Conservation (phyloP, 257 asterid species). For the Apocynum venetum region DNA sequence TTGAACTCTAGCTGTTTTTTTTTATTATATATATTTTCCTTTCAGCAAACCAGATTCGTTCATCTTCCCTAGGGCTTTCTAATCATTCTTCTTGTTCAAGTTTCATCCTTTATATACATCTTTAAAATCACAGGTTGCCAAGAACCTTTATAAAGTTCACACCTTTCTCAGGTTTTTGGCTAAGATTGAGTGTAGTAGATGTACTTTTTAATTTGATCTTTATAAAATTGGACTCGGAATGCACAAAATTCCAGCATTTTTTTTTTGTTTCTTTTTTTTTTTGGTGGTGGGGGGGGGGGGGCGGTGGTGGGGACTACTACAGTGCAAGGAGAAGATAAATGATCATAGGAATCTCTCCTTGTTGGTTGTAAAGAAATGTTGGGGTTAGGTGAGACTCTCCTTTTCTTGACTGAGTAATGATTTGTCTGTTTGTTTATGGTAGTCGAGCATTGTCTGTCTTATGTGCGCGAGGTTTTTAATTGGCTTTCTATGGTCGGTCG, state of each 20-base stretch:
- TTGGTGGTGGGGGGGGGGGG: background rate
- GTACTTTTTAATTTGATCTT: too few species aligned
- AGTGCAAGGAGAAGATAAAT: background rate
- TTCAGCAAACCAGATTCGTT: background rate
- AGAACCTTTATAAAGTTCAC: too few species aligned
- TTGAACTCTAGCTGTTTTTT: background rate
- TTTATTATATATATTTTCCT: too few species aligned
- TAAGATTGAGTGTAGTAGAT: too few species aligned
- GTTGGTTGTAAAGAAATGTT: background rate
- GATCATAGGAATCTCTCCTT: background rate
- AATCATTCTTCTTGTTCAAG: background rate
- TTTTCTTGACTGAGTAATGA: background rate
- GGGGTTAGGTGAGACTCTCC: constrained; percentile 1
- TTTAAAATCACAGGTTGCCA: too few species aligned
- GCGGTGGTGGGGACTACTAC: too few species aligned
- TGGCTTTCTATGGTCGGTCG: background rate
- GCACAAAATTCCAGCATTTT: background rate
- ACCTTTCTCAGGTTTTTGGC: too few species aligned
- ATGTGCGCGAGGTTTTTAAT: background rate
- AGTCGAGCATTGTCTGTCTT: background rate
- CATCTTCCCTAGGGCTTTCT: background rate
- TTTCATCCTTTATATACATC: background rate
- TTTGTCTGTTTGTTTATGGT: background rate
- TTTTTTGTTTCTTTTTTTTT: too few species aligned
- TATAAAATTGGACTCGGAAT: background rate